A percentile compares a stretch with the other conserved stretches of the same genome.
These are phyloP conservation scores for Pichia norvegensis DNA, from an alignment of 1,139 yeast species.

Conservation along the genomic window DNA sequence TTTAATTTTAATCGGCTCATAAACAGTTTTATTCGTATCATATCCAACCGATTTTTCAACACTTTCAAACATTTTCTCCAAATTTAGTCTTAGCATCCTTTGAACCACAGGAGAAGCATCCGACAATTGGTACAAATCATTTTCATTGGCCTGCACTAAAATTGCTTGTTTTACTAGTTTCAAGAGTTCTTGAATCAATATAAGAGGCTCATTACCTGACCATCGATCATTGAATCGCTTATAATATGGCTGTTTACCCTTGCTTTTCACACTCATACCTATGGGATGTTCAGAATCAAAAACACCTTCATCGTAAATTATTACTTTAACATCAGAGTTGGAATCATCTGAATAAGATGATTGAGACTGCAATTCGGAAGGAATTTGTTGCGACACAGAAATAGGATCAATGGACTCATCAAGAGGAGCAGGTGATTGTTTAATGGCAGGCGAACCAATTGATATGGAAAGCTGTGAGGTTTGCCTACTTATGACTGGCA, in stretches of 20 bases:
- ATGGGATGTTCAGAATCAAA: constrained; percentile 41
- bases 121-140: constrained; percentile 24
- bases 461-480: constrained; percentile 12
- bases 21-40: constrained; percentile 24
- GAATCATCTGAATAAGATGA: neutral
- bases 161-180: constrained; percentile 31
- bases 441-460: constrained; percentile 3
- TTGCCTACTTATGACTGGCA: constrained; percentile 9
- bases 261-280: constrained; percentile 56
- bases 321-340: neutral
- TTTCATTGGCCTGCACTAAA: constrained; percentile 26
- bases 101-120: constrained; percentile 17
- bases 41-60: constrained; percentile 33
- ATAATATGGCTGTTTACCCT: constrained; percentile 49
- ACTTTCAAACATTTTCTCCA: constrained; percentile 10
- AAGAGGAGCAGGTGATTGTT: neutral
- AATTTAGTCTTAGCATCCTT: constrained; percentile 19
- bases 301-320: constrained; percentile 17
- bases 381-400: neutral
- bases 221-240: constrained; percentile 46
- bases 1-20: constrained; percentile 45
- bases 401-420: constrained; percentile 10
- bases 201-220: constrained; percentile 52
- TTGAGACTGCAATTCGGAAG: neutral
- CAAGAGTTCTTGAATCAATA: constrained; percentile 33